Conservation (phyloP, 352 stramenopile genomes). For the Aphanomyces euteiches region DNA sequence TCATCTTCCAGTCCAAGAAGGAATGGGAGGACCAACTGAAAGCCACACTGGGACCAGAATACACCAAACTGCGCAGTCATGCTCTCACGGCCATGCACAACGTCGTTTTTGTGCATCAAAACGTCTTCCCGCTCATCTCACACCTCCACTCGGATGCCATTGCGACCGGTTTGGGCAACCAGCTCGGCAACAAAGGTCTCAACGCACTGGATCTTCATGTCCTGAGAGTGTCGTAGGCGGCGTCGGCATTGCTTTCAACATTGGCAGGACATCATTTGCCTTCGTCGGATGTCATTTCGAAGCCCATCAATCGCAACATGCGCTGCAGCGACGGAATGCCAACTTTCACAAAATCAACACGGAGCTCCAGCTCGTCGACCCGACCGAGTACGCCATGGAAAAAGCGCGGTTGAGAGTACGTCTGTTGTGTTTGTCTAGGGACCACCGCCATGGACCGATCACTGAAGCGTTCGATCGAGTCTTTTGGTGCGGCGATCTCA, state of each 20-base stretch:
- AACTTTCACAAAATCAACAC: slow-evolving; percentile 88
- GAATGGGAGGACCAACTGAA: slow-evolving; percentile 68
- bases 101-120: slow-evolving; percentile 89
- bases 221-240: slow-evolving; percentile 38
- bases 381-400: background rate
- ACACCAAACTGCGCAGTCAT: slow-evolving; percentile 87
- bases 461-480: slow-evolving; percentile 81
- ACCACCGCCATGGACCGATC: slow-evolving; percentile 33
- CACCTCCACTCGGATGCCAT: slow-evolving; percentile 88
- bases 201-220: background rate
- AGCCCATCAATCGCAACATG: slow-evolving; percentile 81
- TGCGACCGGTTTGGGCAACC: slow-evolving; percentile 90
- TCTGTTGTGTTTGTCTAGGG: background rate
- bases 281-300: slow-evolving; percentile 94
- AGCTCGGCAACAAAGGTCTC: slow-evolving; percentile 93
- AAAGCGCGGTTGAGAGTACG: background rate
- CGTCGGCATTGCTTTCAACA: slow-evolving; percentile 84
- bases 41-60: slow-evolving; percentile 65
- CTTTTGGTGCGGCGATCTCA: slow-evolving; percentile 93
- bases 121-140: slow-evolving; percentile 70
- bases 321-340: slow-evolving; percentile 82
- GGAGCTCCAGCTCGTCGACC: slow-evolving; percentile 48
- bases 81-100: slow-evolving; percentile 92
- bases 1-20: slow-evolving; percentile 90
- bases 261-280: slow-evolving; percentile 79